phyloP scores from a whole-genome alignment of 1,284 basidiomycete species.

The Moesziomyces sp. region DNA sequence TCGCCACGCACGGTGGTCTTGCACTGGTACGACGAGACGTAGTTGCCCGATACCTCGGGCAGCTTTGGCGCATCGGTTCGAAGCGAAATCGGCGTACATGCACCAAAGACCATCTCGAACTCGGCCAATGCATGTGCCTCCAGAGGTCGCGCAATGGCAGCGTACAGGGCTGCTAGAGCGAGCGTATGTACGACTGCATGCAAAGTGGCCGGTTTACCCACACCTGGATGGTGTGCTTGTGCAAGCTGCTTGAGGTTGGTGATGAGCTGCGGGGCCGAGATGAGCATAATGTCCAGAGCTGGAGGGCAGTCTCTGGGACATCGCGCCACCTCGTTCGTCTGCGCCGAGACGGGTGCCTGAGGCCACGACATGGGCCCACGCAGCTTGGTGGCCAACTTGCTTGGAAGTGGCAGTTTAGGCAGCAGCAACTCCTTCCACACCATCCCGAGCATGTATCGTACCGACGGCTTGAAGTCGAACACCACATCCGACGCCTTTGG shows the following conservation, averaged over 20 bases:
- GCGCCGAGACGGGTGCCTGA: neutral
- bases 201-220: constrained; percentile 23
- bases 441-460: constrained; percentile 8
- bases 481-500: constrained; percentile 23
- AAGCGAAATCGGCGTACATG: constrained; percentile 29
- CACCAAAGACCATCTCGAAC: constrained; percentile 4
- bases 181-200: constrained; percentile 32
- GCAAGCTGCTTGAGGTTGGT: constrained; percentile 23
- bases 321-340: neutral
- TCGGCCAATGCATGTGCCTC: neutral
- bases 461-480: constrained; percentile 33
- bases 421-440: constrained; percentile 24
- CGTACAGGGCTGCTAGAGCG: constrained; percentile 16
- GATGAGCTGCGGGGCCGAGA: constrained; percentile 18
- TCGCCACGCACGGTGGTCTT: neutral
- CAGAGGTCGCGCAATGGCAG: constrained; percentile 9
- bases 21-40: constrained; percentile 12
- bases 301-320: constrained; percentile 7
- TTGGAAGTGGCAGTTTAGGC: constrained; percentile 19
- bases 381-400: constrained; percentile 3
- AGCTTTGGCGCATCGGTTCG: constrained; percentile 5
- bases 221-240: neutral
- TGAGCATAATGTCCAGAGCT: constrained; percentile 3
- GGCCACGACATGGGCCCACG: constrained; percentile 22
- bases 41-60: constrained; percentile 24